phyloP scores from a whole-genome alignment of 805 yeast species.

The Geotrichum ghanense region DNA sequence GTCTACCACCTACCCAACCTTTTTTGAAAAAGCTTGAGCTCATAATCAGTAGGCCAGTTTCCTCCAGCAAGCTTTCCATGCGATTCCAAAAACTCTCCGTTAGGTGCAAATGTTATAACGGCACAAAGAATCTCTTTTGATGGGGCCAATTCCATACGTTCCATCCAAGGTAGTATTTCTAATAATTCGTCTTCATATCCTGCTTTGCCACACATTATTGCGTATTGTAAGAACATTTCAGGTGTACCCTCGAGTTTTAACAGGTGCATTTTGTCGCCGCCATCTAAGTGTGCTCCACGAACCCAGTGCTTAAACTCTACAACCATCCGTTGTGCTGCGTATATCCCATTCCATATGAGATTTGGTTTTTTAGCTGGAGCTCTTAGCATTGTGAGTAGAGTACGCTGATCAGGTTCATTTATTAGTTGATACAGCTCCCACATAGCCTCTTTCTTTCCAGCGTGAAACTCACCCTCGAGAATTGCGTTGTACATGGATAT shows the following conservation, averaged over 20 bases:
- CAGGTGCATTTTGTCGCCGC: slow-evolving; percentile 18
- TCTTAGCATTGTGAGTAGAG: neutral
- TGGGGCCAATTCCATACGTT: slow-evolving; percentile 34
- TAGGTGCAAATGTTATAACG: slow-evolving; percentile 26
- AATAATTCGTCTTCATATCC: slow-evolving; percentile 39
- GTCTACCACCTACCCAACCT: no score
- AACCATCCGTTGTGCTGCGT: slow-evolving; percentile 50
- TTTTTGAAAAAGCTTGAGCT: slow-evolving; percentile 14
- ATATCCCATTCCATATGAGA: slow-evolving; percentile 37
- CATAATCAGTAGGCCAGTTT: slow-evolving; percentile 22
- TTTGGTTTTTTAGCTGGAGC: slow-evolving; percentile 29
- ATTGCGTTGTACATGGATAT: neutral
- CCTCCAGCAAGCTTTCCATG: slow-evolving; percentile 19
- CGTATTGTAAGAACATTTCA: slow-evolving; percentile 41
- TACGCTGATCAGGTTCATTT: neutral
- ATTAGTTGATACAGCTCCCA: neutral
- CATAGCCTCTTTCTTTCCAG: neutral
- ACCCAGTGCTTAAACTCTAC: slow-evolving; percentile 40
- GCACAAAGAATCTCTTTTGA: slow-evolving; percentile 29
- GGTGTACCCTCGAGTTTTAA: slow-evolving; percentile 34
- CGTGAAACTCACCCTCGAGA: neutral
- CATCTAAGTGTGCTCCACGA: slow-evolving; percentile 26
- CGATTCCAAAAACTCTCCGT: slow-evolving; percentile 18
- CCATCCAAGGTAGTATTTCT: slow-evolving; percentile 45
- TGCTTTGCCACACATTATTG: slow-evolving; percentile 36